A percentile compares a stretch with the other conserved stretches of the same genome.
These are phyloP conservation scores for Gillenia trifoliata DNA, from an alignment of 306 rosid genomes.

Conservation along the genomic window DNA sequence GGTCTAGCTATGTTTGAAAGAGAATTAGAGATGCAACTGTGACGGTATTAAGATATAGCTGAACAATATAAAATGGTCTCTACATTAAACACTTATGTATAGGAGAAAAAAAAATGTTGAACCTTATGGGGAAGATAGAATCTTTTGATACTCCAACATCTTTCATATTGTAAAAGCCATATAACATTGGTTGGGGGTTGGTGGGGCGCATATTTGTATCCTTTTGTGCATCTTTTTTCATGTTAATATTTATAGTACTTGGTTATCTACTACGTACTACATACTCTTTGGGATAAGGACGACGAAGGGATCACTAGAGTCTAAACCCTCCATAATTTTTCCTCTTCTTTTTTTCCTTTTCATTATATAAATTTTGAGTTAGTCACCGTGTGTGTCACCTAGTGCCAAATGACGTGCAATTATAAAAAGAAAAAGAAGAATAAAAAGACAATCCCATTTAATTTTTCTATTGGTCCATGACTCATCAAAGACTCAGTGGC, in stretches of 20 bases:
- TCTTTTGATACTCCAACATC: not conserved
- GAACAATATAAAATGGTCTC: not conserved
- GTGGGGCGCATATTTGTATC: too few species aligned
- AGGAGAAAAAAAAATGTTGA: not conserved
- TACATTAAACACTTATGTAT: not conserved
- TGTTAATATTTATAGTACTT: not conserved
- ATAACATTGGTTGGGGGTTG: too few species aligned
- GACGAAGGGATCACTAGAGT: conserved; percentile 9
- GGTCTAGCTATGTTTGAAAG: not conserved
- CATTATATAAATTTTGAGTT: conserved; percentile 17
- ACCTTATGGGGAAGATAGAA: conserved; percentile 10
- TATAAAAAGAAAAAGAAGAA: conserved; percentile 7
- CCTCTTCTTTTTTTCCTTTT: not conserved
- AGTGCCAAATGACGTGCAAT: conserved; percentile 40
- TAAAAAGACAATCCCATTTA: conserved; percentile 3
- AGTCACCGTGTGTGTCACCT: conserved; percentile 30
- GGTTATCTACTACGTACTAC: not conserved
- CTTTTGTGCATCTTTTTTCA: conserved; percentile 6
- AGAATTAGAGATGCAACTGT: too few species aligned
- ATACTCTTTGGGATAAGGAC: conserved; percentile 14
- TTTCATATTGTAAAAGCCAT: conserved; percentile 17
- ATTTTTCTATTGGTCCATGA: conserved; percentile 42
- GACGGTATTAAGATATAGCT: too few species aligned
- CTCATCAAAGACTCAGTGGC: conserved; percentile 34
- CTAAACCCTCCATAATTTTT: not conserved